Conservation (phyloP, 495 filamentous ascomycete genomes). For the Copromyces sp. region DNA sequence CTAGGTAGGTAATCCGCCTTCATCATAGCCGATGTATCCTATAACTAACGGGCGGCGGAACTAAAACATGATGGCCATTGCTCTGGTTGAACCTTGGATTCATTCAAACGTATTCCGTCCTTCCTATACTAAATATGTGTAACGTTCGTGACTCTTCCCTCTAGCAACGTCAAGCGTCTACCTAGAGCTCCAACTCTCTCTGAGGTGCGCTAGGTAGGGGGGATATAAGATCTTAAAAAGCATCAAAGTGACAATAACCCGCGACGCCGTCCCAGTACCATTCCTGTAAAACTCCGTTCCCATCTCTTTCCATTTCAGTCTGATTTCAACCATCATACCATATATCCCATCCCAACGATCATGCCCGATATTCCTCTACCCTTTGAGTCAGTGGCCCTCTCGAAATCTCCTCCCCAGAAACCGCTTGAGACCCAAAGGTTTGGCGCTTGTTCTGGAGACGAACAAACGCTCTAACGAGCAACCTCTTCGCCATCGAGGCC, state of each 20-base stretch:
- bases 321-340: neutral
- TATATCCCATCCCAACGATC: neutral
- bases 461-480: too few relatives aligned
- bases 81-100: neutral
- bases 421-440: neutral
- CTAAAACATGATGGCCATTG: neutral
- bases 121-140: neutral
- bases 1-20: neutral
- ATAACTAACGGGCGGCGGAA: neutral
- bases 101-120: neutral
- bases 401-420: neutral
- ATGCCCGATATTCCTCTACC: neutral
- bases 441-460: neutral
- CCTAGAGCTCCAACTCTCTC: neutral
- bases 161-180: neutral
- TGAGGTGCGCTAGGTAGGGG: neutral
- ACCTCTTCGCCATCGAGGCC: neutral
- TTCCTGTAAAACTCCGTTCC: neutral
- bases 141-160: neutral
- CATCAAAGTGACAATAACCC: neutral
- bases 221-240: neutral
- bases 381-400: neutral
- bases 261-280: neutral
- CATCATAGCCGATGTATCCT: neutral
- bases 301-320: neutral